Base-by-base conservation (phyloP, 2,329 filamentous ascomycete genomes). In the Aspergillus sp. region DNA sequence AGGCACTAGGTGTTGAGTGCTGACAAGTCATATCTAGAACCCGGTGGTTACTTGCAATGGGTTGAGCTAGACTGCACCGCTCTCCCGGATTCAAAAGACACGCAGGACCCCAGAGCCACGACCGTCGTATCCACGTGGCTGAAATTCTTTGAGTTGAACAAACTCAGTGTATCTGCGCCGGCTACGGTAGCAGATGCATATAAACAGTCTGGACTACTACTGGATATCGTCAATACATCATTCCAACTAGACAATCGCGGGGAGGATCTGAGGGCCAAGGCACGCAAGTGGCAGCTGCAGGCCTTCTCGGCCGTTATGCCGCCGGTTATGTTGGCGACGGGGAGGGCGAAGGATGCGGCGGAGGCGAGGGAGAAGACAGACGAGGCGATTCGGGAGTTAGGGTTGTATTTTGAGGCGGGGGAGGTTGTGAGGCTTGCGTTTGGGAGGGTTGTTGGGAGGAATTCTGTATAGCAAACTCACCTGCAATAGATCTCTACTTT, bases 1-100 rank as follows among this genome's bases (percentile, higher is more conserved):
- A 21, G 19, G 19, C 19, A 21, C 19, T 21, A 21, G 3, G 19
- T 21, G 3, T 4, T 3, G 19, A 21, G 21, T 21, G 1, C 21
- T 21, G 21, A 21, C 21, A 21, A 21, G 21, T 21, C 21, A 21
- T 4, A 4, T 4, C 21, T 21, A 21, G 21, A 52, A 33, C 55
- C 55, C 4, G 55, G 55, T 1, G 55, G 55, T 3, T 52, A 48
- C 21, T 14, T 57, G 15, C 55, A 57, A 31, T 54, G 52, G 52
- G 31, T 45, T 5, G 52, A 54, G 9, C 27, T 54, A 1, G 43
- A 54, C 31, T 40, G 21, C n/a, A 15, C 21, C n/a, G 12, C 9
- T 1, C 17, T 39, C 9, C 11, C 3, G 7, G 15, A 41, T 3
- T 14, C 14, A 4, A 25, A 27, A 41, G 21, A 23, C 8, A 43